Evolutionary conservation across 202 grass and related monocot species (phyloP), one percentile per base, ranked within the genome.

Genomic region (Tripidium arundinaceum): DNA sequence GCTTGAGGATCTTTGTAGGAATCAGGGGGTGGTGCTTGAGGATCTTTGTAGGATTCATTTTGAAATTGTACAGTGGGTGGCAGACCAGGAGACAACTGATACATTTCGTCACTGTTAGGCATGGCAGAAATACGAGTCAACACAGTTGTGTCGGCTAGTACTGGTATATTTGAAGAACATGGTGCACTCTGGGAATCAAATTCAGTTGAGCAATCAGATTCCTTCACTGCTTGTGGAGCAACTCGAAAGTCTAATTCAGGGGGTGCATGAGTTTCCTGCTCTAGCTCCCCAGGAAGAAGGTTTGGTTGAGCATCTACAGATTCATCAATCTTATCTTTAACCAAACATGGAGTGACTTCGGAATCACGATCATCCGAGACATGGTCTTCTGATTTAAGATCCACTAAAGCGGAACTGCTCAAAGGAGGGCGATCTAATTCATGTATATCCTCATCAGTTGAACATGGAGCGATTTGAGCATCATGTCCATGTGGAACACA

Each of bases 1-100:
- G 65, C 36, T 89, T 92, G 65, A 67, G 34, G 62, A 79, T 95
- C 83, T 75, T 88, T 52, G 31, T 58, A 86, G 14, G 75, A 87
- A 66, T 43, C 40, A 37, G 37, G 31, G 33, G 39, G 21, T 70
- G 64, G 46, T 43, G 37, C 45, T 80, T 87, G 68, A 59, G 68
- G 65, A 80, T 97, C 84, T 76, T 88, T 57, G 36, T 61, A 87
- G 16, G 76, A 87, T 64, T 47, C 43, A 89, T 80, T 82, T 42
- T 66, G 76, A 83, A 81, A 64, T 74, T 61, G 63, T 69, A 85
- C 37, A 40, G 33, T 54, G 29, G 42, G 38, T 67, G 72, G 50
- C 40, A 24, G 77, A 67, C 18, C 24, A 77, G n/a, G 29, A 84
- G 67, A 84, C 16, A 38, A 52, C 68, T 28, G 38, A 58, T 40